phyloP scores from a whole-genome alignment of 2,329 filamentous ascomycete species.

The Helminthosporium solani region DNA sequence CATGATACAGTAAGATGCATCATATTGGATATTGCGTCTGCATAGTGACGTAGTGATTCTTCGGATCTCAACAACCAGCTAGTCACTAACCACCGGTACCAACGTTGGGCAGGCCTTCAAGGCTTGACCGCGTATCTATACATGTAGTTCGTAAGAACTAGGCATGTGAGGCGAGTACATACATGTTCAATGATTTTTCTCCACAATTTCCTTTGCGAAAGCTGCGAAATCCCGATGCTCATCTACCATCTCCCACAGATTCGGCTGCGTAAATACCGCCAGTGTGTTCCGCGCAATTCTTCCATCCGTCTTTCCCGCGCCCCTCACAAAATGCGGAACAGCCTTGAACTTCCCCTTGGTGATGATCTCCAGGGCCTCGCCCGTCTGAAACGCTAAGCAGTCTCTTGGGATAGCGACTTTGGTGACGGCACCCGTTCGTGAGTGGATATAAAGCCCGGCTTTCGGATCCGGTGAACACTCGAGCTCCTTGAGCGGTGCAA shows the following conservation, averaged over 20 bases:
- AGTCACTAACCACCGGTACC: no score
- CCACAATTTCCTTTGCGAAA: conserved; percentile 62
- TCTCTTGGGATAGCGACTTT: conserved; percentile 90
- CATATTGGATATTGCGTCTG: no score
- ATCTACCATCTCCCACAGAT: conserved; percentile 78
- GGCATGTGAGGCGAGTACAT: no score
- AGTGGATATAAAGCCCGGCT: conserved; percentile 92
- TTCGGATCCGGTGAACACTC: conserved; percentile 74
- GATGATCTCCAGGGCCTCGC: conserved; percentile 86
- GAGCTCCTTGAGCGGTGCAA: conserved; percentile 67
- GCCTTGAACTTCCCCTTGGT: conserved; percentile 89
- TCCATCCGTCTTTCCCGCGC: conserved; percentile 58
- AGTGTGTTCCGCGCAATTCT: conserved; percentile 70
- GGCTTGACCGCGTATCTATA: no score
- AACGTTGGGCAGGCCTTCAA: no score
- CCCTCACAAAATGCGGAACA: conserved; percentile 92
- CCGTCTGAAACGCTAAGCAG: conserved; percentile 94
- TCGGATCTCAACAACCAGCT: no score
- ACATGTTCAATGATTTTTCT: conserved; percentile 46
- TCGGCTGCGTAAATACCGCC: conserved; percentile 96
- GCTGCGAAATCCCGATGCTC: conserved; percentile 70
- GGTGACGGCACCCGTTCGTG: conserved; percentile 75
- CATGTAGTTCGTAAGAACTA: no score
- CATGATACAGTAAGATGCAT: no score
- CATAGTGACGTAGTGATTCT: no score